Base-by-base conservation (phyloP, 1,284 basidiomycete species). In the Cutaneotrichosporon sp. region DNA sequence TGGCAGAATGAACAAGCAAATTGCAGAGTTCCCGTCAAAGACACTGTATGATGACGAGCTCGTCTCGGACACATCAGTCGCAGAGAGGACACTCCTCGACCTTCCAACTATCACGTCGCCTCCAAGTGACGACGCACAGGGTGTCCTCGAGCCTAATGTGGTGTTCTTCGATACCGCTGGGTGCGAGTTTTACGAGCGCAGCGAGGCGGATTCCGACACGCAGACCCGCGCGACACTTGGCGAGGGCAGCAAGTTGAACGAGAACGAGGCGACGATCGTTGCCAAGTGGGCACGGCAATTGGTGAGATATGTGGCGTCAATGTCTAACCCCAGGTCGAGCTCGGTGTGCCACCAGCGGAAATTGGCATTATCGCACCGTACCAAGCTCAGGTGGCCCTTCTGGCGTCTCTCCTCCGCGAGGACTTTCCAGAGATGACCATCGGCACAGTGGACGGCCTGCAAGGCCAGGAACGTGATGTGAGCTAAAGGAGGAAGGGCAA, bases 301-400 rank as follows among this genome's bases (percentile, higher is more conserved):
- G 68, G 88, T 91, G 54, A 52, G 84, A 62, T 15, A 14, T 15
- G 20, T 20, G 15, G 35, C 8, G 10, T 4, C 14, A 23, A 13
- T 15, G 20, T 10, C 47, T 39, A 15, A 46, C 40, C 8, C 46
- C 59, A 91, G 89, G 77, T 86, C n/a, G 73, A 72, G 7, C 78
- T 80, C 3, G 90, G 91, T 0, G 74, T 98, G 1, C 69, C 79
- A 0, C 80, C 89, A 0, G 75, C 75, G 0, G 86, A 93, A 63
- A 90, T 98, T 51, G 89, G 90, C 1, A 80, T 98, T 47, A 87
- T 98, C 55, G 89, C 91, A 4, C 93, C 96, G 81, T 96, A 96
- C 72, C 90, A 94, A 77, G 89, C 90, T 0, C 92, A 96, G 74
- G 90, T 92, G 0, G 82, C 86, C 0, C 78, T 91, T 10, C 77